phyloP scores from a whole-genome alignment of 345 rosid species.

The Cardiospermum halicacabum region DNA sequence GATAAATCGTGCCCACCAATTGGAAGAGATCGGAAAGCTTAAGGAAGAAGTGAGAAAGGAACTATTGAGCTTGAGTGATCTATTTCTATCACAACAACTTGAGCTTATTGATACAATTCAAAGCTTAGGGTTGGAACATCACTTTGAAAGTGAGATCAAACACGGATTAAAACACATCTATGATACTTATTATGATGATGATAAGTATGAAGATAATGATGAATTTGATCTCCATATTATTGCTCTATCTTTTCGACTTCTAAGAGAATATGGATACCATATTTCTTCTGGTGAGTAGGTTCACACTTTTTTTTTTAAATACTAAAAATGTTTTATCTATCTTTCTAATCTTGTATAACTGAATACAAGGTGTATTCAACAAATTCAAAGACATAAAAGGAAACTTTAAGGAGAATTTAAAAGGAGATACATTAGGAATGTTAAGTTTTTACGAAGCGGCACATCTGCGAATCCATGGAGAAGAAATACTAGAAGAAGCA shows the following conservation, averaged over 20 bases:
- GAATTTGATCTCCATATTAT: background rate
- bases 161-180: background rate
- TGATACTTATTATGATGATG: background rate
- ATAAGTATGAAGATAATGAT: background rate
- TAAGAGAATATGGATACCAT: background rate
- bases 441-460: too few species aligned
- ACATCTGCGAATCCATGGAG: too few species aligned
- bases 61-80: background rate
- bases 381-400: too few species aligned
- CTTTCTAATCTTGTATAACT: too few species aligned
- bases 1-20: background rate
- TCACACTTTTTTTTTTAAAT: too few species aligned
- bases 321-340: too few species aligned
- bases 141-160: background rate
- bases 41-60: background rate
- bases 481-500: too few species aligned
- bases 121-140: background rate
- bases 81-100: background rate
- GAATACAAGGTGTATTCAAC: too few species aligned
- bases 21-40: too few species aligned
- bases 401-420: too few species aligned
- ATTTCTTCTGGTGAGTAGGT: background rate
- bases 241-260: background rate
- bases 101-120: background rate
- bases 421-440: too few species aligned